Base-by-base conservation (phyloP, 257 asterid species). In the Penstemon eatonii region DNA sequence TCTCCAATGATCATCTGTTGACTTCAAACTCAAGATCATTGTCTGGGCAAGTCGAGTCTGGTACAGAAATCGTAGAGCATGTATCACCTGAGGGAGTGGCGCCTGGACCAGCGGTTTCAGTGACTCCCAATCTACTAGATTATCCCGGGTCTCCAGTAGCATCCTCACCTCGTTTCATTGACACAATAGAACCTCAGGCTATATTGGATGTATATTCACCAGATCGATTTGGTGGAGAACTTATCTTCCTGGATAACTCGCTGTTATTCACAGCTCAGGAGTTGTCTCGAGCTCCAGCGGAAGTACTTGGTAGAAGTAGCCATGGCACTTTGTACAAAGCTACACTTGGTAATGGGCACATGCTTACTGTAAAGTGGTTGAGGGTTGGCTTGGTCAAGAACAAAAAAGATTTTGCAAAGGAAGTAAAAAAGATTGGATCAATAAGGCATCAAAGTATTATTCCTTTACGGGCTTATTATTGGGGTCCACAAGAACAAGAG, bases 401-500 rank as follows among this genome's bases (percentile, higher is more conserved):
- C 76, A 91, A 91, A 84, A 91, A 91, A 84, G 96, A 85, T 33
- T 91, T 91, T 68, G 90, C 93, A 6, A 91, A 87, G 76, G 97
- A 91, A 79, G 91, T 89, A 33, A 91, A 78, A 79, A 91, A 84
- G 86, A 85, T 89, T 37, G 96, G 97, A 73, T 85, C 87, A 12
- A 70, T 89, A 51, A 87, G 76, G 83, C 91, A 91, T 70, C 85
- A 78, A 43, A 80, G 81, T 75, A 36, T 82, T 15, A 87, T 89
- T 60, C 82, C 88, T 13, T 82, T 91, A 71, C 84, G 94, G 60
- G 97, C 96, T 70, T 91, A 81, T 78, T 91, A 89, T 60, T 91
- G 96, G 97, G 97, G 97, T 7, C 95, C 96, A 36, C 80, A 94
- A 67, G 96, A 91, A 68, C 97, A 91, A 71, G 97, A 91, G 70